phyloP scores from a whole-genome alignment of 441 rosid species.

The Mallotus repandus region DNA sequence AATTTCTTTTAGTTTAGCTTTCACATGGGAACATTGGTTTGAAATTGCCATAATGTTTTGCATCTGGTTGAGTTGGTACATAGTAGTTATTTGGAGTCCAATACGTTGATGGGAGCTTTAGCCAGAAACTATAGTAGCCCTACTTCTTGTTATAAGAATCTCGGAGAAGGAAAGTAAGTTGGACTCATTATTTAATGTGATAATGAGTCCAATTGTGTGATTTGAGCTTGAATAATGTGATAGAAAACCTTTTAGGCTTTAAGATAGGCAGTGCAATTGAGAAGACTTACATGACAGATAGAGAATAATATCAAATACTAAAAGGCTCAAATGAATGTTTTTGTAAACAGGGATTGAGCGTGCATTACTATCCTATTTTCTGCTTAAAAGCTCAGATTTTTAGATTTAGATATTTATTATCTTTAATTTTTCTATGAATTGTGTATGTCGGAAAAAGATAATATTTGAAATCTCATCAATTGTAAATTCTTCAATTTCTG shows the following conservation, averaged over 20 bases:
- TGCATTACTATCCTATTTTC: background rate
- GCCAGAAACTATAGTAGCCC: background rate
- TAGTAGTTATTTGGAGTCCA: background rate
- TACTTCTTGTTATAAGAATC: background rate
- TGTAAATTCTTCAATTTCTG: slow-evolving; percentile 3
- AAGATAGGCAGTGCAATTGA: background rate
- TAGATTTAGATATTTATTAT: no score
- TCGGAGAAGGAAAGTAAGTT: background rate
- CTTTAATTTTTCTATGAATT: no score
- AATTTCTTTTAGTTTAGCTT: background rate
- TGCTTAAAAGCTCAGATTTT: background rate
- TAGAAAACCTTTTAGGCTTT: background rate
- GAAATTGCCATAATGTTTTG: background rate
- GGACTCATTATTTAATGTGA: background rate
- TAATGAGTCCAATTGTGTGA: background rate
- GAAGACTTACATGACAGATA: background rate
- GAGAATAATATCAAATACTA: background rate
- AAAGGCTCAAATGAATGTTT: background rate
- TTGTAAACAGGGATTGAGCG: background rate
- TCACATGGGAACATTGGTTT: background rate
- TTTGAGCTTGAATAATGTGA: background rate
- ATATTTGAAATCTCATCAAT: background rate
- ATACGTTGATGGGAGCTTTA: background rate
- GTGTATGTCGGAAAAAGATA: no score
- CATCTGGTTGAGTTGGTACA: background rate